Base-by-base conservation (phyloP, 2,329 filamentous ascomycete genomes). In the Fusarium luffae region DNA sequence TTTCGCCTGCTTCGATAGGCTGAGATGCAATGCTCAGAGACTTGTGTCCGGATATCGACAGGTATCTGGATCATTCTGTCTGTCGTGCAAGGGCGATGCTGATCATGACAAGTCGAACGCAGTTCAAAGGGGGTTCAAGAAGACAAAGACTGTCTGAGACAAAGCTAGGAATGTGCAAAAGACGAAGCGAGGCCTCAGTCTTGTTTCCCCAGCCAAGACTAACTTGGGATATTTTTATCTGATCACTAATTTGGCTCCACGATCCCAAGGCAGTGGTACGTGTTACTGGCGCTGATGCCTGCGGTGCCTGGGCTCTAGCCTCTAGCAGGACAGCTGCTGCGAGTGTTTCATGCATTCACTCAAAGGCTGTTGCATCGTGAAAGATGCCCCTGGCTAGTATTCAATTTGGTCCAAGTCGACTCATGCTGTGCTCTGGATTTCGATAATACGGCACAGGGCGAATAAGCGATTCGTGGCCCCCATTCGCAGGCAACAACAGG, bases 281-380 rank as follows among this genome's bases (percentile, higher is more conserved):
- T 67, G 42, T 54, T 54, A 52, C 62, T 51, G 63, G 55, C 61
- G 48, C 37, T 59, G 63, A 37, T 66, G 61, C 61, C 54, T 66
- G 41, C 25, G 21, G 43, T 66, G 54, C 63, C 63, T 66, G 63
- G 61, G 25, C 27, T 67, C 54, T 50, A 52, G 48, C 41, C 44
- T 50, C 34, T 56, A 59, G 56, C 52, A 69, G 60, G 58, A 64
- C 46, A 59, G 63, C 54, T 65, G 52, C 68, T 71, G 60, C 55
- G 64, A 63, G 49, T 66, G 68, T 69, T 58, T 69, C 49, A 68
- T 72, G 69, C 66, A 72, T 57, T 64, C 62, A 71, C 66, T 63
- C 51, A 59, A 50, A 51, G 43, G 25, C 46, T 43, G 58, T 41
- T 60, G 28, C 40, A 68, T 55, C 63, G 70, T 73, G 70, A 72